A percentile compares a stretch with the other conserved stretches of the same genome.
phyloP scores from a whole-genome alignment of 176 grass and related monocot genomes.

The Cymbopogon citratus region DNA sequence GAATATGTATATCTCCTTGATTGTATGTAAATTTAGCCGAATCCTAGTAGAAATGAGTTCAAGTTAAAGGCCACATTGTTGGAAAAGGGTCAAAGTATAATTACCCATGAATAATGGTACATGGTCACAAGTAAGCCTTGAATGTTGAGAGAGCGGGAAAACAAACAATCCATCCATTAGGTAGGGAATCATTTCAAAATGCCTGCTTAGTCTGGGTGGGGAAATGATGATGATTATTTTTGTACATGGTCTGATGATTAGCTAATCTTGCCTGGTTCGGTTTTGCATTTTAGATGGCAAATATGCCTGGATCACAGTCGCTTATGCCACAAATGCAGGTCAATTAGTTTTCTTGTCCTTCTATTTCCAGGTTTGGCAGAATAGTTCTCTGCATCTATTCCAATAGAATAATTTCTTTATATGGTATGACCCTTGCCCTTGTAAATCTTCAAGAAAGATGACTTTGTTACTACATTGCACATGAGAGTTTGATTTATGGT shows the following conservation, averaged over 20 bases:
- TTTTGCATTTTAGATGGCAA: constrained; percentile 79
- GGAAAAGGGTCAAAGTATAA: background rate
- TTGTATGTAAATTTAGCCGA: background rate
- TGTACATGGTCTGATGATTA: background rate
- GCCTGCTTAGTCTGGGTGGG: background rate
- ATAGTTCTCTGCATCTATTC: constrained; percentile 9
- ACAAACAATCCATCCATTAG: background rate
- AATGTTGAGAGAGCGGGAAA: background rate
- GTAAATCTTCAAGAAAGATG: constrained; percentile 4
- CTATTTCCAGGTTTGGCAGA: background rate
- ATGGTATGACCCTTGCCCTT: background rate
- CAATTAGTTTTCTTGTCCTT: constrained; percentile 17
- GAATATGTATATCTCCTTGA: background rate
- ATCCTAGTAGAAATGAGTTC: background rate
- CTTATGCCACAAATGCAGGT: constrained; percentile 81
- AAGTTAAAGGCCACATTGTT: background rate
- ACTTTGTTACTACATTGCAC: background rate
- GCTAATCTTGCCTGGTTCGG: constrained; percentile 18
- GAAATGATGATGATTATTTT: background rate
- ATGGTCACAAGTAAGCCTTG: background rate
- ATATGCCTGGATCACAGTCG: constrained; percentile 65
- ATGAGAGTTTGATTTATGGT: background rate
- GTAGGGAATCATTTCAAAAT: background rate
- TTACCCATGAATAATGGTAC: background rate
- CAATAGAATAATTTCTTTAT: constrained; percentile 11